phyloP scores from a whole-genome alignment of 2,329 filamentous ascomycete species.

The Fragosphaeria purpurea region DNA sequence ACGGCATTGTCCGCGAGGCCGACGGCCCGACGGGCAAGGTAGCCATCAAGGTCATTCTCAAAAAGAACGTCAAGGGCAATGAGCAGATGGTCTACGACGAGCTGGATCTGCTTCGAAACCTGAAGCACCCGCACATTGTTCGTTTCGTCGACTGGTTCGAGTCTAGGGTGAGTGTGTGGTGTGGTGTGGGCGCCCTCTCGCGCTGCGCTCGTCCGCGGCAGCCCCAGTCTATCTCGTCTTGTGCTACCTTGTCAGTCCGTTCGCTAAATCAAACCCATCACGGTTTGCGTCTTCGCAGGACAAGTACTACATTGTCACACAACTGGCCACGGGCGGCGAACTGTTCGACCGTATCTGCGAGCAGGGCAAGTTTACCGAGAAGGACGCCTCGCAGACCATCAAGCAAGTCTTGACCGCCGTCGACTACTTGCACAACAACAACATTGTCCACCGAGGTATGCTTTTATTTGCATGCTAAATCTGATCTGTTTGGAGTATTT shows the following conservation, averaged over 20 bases:
- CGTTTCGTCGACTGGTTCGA: constrained; percentile 98
- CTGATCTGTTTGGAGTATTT: too few relatives aligned
- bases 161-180: constrained; percentile 59
- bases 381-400: constrained; percentile 93
- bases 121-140: constrained; percentile 93
- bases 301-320: constrained; percentile 99
- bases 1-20: constrained; percentile 95
- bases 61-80: constrained; percentile 98
- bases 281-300: constrained; percentile 46
- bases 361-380: constrained; percentile 95
- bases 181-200: too few relatives aligned
- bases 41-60: constrained; percentile 96
- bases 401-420: constrained; percentile 88
- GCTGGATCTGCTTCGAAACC: constrained; percentile 79
- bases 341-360: constrained; percentile 97
- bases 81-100: constrained; percentile 99
- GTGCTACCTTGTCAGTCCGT: too few relatives aligned
- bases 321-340: constrained; percentile 91
- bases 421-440: constrained; percentile 85
- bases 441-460: constrained; percentile 88
- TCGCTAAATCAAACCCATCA: too few relatives aligned
- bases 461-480: neutral
- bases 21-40: constrained; percentile 76
- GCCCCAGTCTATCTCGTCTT: neutral
- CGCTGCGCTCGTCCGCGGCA: neutral